These are phyloP conservation scores for Xylaria venustula DNA, from an alignment of 495 filamentous ascomycete species.

Conservation along the genomic window DNA sequence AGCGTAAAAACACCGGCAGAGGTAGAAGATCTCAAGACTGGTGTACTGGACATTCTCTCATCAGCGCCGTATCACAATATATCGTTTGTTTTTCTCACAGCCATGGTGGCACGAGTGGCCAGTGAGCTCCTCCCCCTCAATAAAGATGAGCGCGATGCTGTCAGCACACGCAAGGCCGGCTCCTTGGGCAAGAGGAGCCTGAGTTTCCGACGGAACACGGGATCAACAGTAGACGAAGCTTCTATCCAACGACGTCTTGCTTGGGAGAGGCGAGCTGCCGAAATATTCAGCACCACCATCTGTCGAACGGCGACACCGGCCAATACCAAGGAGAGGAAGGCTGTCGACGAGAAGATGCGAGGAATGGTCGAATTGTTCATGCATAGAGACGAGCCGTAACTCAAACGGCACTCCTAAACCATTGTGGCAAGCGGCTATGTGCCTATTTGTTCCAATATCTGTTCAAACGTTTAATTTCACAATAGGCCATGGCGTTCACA, in stretches of 20 bases:
- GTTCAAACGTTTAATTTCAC: too few relatives aligned
- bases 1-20: slow-evolving; percentile 29
- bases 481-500: too few relatives aligned
- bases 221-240: slow-evolving; percentile 24
- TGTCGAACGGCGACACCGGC: slow-evolving; percentile 38
- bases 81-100: slow-evolving; percentile 80
- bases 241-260: slow-evolving; percentile 40
- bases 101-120: slow-evolving; percentile 60
- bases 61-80: slow-evolving; percentile 74
- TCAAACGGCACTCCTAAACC: too few relatives aligned
- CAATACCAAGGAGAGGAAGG: slow-evolving; percentile 47
- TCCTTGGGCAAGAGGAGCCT: slow-evolving; percentile 35
- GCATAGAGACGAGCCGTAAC: slow-evolving; percentile 9
- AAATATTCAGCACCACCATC: slow-evolving; percentile 47
- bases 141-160: slow-evolving; percentile 32
- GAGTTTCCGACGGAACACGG: slow-evolving; percentile 38
- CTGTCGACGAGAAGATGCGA: slow-evolving; percentile 44
- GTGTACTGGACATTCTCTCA: slow-evolving; percentile 71
- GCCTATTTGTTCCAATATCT: too few relatives aligned
- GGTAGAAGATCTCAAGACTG: slow-evolving; percentile 63
- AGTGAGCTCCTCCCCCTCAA: slow-evolving; percentile 47
- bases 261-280: slow-evolving; percentile 44
- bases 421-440: too few relatives aligned
- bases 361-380: slow-evolving; percentile 43
- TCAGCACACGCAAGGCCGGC: slow-evolving; percentile 19